A percentile compares a stretch with the other conserved stretches of the same genome.
Evolutionary conservation across 192 early-diverging fungal species (phyloP).

Genomic region (Coemansia biformis): DNA sequence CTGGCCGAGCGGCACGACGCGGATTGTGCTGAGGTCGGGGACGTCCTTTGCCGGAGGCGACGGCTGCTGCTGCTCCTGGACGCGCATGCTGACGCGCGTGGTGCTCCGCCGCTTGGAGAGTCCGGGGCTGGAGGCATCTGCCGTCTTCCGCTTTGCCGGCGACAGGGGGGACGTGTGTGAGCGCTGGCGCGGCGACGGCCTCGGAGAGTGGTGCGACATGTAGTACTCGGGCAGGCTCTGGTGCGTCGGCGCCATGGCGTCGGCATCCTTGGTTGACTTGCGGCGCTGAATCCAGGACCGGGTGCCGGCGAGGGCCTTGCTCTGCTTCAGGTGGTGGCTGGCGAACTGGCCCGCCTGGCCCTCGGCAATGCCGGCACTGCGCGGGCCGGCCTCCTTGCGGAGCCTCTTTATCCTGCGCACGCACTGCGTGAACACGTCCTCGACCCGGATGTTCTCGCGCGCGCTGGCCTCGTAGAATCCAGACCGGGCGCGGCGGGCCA

Average conservation of each 20-base stretch:
- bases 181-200: background rate
- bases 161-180: conserved; percentile 1
- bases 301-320: conserved; percentile 9
- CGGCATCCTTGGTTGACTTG: conserved; percentile 11
- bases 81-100: background rate
- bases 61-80: background rate
- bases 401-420: conserved; percentile 71
- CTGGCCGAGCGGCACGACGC: conserved; percentile 4
- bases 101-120: conserved; percentile 8
- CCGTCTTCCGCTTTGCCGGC: conserved; percentile 5
- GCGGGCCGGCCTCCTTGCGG: conserved; percentile 11
- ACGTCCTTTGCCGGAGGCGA: background rate
- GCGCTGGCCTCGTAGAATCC: conserved; percentile 88
- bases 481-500: conserved; percentile 62
- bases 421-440: conserved; percentile 88
- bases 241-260: conserved; percentile 5
- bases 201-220: background rate
- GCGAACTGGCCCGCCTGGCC: conserved; percentile 1
- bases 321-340: conserved; percentile 2
- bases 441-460: conserved; percentile 78
- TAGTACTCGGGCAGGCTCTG: conserved; percentile 31
- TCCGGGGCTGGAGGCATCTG: conserved; percentile 1
- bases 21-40: background rate
- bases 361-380: conserved; percentile 1
- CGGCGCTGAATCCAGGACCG: conserved; percentile 33